Evolutionary conservation across 441 rosid genomes (phyloP).

Genomic region (Adansonia gregorii): DNA sequence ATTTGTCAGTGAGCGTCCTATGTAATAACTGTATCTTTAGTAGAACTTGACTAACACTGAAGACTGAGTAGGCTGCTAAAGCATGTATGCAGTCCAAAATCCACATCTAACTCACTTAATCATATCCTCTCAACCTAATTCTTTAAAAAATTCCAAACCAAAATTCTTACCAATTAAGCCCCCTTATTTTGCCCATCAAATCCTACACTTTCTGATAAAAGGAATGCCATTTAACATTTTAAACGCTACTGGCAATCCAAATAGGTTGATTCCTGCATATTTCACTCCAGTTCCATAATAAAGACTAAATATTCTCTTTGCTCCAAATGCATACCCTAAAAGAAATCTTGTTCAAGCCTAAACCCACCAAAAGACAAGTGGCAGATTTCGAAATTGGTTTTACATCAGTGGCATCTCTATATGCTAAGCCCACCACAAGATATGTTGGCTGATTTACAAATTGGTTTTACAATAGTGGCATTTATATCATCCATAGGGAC

Average conservation of each 20-base stretch:
- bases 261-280: neutral
- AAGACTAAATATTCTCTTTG: neutral
- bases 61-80: neutral
- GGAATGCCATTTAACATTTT: neutral
- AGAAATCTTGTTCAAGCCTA: neutral
- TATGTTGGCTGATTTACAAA: no score
- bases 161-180: neutral
- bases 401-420: neutral
- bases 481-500: neutral
- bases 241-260: neutral
- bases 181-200: neutral
- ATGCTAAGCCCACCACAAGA: no score
- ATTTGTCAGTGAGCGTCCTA: neutral
- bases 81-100: neutral
- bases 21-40: neutral
- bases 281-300: neutral
- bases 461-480: no score
- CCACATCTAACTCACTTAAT: neutral
- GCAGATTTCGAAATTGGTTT: neutral
- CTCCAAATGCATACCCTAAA: neutral
- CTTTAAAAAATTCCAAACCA: neutral
- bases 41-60: neutral
- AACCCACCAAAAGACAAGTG: neutral
- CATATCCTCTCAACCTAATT: neutral
- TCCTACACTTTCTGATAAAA: neutral